phyloP scores from a whole-genome alignment of 2,329 filamentous ascomycete species.

The Colletotrichum tamarilloi region DNA sequence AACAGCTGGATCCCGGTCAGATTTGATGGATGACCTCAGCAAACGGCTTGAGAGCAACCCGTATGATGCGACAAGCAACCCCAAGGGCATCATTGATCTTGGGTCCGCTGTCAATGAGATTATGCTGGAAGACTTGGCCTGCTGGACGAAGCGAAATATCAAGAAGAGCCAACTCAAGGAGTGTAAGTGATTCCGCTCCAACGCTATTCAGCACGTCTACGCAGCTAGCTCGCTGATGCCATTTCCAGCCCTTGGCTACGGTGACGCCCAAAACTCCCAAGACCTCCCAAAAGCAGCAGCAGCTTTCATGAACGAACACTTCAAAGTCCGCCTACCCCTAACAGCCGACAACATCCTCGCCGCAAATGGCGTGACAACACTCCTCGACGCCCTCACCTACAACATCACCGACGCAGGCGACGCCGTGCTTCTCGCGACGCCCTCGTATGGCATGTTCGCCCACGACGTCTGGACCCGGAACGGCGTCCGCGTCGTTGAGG shows the following conservation, averaged over 20 bases:
- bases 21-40: background rate
- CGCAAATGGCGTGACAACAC: background rate
- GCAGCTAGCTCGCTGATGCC: background rate
- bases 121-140: conserved; percentile 18
- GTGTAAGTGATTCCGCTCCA: background rate
- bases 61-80: conserved; percentile 2
- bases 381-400: conserved; percentile 7
- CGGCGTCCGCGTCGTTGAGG: conserved; percentile 6
- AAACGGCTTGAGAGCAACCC: background rate
- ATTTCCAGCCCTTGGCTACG: background rate
- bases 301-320: conserved; percentile 22
- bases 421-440: conserved; percentile 13
- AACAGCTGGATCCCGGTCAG: background rate
- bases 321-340: conserved; percentile 11
- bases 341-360: conserved; percentile 10
- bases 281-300: background rate
- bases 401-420: conserved; percentile 10
- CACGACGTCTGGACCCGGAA: conserved; percentile 8
- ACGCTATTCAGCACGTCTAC: too few species aligned
- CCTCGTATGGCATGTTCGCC: background rate
- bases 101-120: conserved; percentile 20
- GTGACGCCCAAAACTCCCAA: background rate
- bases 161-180: conserved; percentile 6
- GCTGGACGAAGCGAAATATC: conserved; percentile 13
- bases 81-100: conserved; percentile 20